Percentiles rank a stretch among this genome's conserved stretches.
Conservation (phyloP, 257 asterid genomes). For the Solanum virginianum region DNA sequence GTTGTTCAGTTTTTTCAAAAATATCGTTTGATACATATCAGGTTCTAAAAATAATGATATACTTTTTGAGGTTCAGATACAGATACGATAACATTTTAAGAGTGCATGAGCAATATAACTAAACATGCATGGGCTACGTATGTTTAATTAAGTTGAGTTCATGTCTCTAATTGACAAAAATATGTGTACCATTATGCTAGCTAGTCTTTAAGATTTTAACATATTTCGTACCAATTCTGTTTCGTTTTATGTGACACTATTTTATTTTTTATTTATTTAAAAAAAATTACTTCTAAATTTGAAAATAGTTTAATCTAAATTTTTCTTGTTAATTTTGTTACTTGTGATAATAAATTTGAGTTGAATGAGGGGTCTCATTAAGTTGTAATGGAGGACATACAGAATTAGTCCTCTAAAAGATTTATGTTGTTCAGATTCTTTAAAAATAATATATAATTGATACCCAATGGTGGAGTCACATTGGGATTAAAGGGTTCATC, state of each 20-base stretch:
- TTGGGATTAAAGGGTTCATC: no score
- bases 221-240: neutral
- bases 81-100: neutral
- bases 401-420: neutral
- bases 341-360: neutral
- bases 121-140: neutral
- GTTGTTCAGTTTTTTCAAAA: neutral
- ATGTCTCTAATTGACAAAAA: neutral
- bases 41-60: no score
- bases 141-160: neutral
- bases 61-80: neutral
- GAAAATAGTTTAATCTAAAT: neutral
- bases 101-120: neutral
- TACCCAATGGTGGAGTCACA: no score
- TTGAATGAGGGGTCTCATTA: neutral
- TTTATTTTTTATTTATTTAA: neutral
- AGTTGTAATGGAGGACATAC: neutral
- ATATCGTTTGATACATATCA: no score
- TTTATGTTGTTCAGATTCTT: neutral
- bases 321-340: neutral
- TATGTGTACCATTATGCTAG: neutral
- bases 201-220: neutral
- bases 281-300: neutral
- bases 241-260: neutral
- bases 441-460: no score